Base-by-base conservation (phyloP, 345 rosid species). In the Salix udensis region DNA sequence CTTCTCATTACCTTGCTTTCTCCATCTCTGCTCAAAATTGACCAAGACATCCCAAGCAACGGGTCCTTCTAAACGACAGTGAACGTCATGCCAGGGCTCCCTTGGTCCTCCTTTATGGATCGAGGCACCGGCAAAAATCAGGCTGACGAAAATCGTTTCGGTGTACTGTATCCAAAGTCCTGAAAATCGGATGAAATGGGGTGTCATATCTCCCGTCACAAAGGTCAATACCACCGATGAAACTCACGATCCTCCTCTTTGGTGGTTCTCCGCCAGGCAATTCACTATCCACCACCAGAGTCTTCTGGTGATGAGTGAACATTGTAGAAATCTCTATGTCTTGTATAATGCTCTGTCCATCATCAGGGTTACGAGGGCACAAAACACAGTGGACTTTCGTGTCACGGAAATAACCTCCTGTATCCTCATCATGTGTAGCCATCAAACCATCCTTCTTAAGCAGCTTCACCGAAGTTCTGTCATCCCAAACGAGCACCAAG, bases 401-500 rank as follows among this genome's bases (percentile, higher is more conserved):
- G 78, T 77, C 60, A 24, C 73, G 74, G 79, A 89, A 88, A 71
- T 85, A 89, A 10, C 79, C 68, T 70, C 48, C 71, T 0, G 88
- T 89, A 48, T 89, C 91, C 76, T 88, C 88, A 60, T 86, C 93
- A 55, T 88, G 93, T 0, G 90, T 82, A 28, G 86, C 83, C 93
- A 89, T 89, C 37, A 88, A 81, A 42, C 91, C 89, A 23, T 89
- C 89, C 26, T 71, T 75, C 77, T 85, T 89, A 3, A 89, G 79
- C n/a, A 86, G 61, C 82, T 65, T 67, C 12, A 82, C 79, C 5
- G 89, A 88, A 70, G 89, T 89, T 80, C 84, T 78, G 67, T 89
- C 93, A 48, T 89, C 89, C 93, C 93, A 89, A 64, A 89, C 86
- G 10, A 89, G 91, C 89, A 88, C 81, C 42, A 89, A 75, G 24